Evolutionary conservation across 768 basidiomycete species (phyloP).

Genomic region (Russula dissimulans): DNA sequence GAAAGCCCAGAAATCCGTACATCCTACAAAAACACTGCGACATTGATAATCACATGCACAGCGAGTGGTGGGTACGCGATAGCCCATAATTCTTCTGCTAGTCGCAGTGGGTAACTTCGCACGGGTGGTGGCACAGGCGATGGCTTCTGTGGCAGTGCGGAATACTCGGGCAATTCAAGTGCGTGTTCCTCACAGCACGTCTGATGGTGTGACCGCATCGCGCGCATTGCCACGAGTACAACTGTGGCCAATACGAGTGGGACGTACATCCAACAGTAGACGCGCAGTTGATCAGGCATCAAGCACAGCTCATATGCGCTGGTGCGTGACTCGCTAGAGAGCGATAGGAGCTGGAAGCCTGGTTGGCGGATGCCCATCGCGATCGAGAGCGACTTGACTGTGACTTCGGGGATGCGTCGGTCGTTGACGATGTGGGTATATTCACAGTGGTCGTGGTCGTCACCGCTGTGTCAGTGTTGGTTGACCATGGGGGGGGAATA

Average conservation of each 20-base stretch:
- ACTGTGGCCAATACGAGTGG: conserved; percentile 60
- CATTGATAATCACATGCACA: background rate
- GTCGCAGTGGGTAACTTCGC: background rate
- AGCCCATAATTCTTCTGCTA: background rate
- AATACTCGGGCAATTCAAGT: background rate
- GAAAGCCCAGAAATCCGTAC: background rate
- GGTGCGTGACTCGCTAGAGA: conserved; percentile 36
- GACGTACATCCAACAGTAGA: conserved; percentile 66
- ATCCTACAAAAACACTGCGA: background rate
- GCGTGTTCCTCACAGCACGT: background rate
- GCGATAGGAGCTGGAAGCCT: conserved; percentile 84
- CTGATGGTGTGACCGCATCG: background rate
- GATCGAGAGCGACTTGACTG: conserved; percentile 86
- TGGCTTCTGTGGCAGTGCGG: background rate
- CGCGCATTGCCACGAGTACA: conserved; percentile 30
- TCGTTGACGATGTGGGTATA: conserved; percentile 39
- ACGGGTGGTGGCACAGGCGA: background rate
- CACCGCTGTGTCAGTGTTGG: conserved; percentile 46
- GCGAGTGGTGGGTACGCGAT: conserved; percentile 6
- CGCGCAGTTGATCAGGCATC: conserved; percentile 75
- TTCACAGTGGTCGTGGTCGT: conserved; percentile 95
- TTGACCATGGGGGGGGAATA: background rate
- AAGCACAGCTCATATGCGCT: conserved; percentile 58
- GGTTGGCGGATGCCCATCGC: conserved; percentile 78
- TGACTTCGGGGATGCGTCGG: conserved; percentile 57